Percentiles rank a stretch among this genome's conserved stretches.
phyloP scores from a whole-genome alignment of 129 eudicot species.

The Smallanthus sonchifolius region DNA sequence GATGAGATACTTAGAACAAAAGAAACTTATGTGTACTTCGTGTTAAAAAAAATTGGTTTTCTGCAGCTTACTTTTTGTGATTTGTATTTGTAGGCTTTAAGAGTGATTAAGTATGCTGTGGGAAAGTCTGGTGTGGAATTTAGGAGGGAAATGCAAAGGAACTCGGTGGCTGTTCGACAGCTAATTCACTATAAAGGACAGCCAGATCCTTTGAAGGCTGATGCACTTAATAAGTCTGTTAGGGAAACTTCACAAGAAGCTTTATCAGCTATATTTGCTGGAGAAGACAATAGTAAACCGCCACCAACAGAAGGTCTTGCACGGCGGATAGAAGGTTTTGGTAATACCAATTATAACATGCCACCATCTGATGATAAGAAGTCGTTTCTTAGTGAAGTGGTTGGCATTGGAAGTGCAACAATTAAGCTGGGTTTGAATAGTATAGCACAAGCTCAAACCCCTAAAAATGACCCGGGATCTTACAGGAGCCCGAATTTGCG shows the following conservation, averaged over 20 bases:
- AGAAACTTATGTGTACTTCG: background rate
- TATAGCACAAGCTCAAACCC: conserved; percentile 59
- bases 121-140: conserved; percentile 93
- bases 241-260: conserved; percentile 90
- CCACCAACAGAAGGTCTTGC: conserved; percentile 62
- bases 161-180: conserved; percentile 82
- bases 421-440: conserved; percentile 72
- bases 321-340: conserved; percentile 79
- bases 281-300: conserved; percentile 67
- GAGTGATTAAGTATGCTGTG: conserved; percentile 91
- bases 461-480: conserved; percentile 64
- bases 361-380: conserved; percentile 73
- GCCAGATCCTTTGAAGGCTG: conserved; percentile 81
- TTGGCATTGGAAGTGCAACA: conserved; percentile 87
- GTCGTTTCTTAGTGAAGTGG: conserved; percentile 87
- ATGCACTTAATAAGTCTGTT: conserved; percentile 82
- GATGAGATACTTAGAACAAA: background rate
- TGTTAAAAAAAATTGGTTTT: background rate
- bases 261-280: conserved; percentile 71
- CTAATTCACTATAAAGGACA: conserved; percentile 80
- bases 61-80: background rate
- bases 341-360: conserved; percentile 61
- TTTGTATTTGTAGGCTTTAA: conserved; percentile 58
- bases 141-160: conserved; percentile 92
- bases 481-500: conserved; percentile 78